Evolutionary conservation across 1,139 yeast genomes (phyloP).

Genomic region (Taphrina sp.): DNA sequence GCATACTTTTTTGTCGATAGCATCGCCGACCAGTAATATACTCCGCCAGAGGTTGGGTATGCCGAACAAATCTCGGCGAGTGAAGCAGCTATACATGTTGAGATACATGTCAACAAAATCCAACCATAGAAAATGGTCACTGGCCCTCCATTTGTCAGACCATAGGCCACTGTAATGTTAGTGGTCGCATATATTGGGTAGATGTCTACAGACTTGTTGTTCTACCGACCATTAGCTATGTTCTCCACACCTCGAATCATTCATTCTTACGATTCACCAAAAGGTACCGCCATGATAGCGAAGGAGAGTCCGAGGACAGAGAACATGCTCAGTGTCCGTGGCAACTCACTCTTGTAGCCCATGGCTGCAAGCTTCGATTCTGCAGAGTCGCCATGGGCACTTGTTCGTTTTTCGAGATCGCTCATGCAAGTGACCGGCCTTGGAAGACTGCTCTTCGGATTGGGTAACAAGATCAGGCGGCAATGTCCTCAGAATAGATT

Average conservation of each 20-base stretch:
- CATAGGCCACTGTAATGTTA: conserved; percentile 43
- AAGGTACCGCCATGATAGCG: conserved; percentile 46
- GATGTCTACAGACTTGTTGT: too few species aligned
- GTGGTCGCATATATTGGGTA: too few species aligned
- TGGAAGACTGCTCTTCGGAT: too few species aligned
- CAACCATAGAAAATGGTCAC: conserved; percentile 32
- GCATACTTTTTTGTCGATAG: conserved; percentile 51
- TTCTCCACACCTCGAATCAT: too few species aligned
- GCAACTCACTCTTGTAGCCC: conserved; percentile 47
- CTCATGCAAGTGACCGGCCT: too few species aligned
- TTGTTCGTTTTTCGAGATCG: conserved; percentile 6
- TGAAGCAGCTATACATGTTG: conserved; percentile 39
- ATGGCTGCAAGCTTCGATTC: conserved; percentile 42
- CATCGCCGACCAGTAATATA: conserved; percentile 55
- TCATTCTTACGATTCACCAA: conserved; percentile 46
- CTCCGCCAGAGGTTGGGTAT: conserved; percentile 67
- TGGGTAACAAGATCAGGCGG: too few species aligned
- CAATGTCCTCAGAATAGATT: too few species aligned
- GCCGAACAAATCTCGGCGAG: conserved; percentile 29
- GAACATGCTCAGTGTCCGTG: conserved; percentile 44
- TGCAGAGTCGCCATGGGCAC: conserved; percentile 34
- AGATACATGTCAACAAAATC: conserved; percentile 27
- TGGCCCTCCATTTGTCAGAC: conserved; percentile 33
- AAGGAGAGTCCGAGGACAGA: conserved; percentile 47
- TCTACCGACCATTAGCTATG: too few species aligned